These are phyloP conservation scores for Fraxinus greggii DNA, from an alignment of 305 asterid genomes.

Conservation along the genomic window DNA sequence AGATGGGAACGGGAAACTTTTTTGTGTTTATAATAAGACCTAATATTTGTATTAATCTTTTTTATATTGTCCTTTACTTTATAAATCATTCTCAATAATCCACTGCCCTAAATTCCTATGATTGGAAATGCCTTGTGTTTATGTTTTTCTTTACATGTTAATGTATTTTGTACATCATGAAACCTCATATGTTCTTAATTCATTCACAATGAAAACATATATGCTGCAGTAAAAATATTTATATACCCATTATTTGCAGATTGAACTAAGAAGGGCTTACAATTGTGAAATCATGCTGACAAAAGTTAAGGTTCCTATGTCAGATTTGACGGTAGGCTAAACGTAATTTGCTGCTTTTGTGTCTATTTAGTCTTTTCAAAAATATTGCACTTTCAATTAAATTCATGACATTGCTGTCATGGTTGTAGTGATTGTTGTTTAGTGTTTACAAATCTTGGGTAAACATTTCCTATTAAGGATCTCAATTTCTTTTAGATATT, in stretches of 20 bases:
- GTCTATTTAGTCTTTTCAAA: background rate
- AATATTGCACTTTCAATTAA: background rate
- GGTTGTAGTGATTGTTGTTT: background rate
- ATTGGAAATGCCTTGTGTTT: background rate
- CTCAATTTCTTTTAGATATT: background rate
- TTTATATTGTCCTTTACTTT: background rate
- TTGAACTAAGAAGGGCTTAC: constrained; percentile 83
- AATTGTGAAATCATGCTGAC: constrained; percentile 93
- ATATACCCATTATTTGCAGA: constrained; percentile 44
- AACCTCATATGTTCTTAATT: constrained; percentile 1
- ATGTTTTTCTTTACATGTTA: background rate
- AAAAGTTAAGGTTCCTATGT: constrained; percentile 82
- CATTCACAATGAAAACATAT: constrained; percentile 2
- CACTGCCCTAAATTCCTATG: background rate
- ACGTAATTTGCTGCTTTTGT: constrained; percentile 10
- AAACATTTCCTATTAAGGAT: background rate
- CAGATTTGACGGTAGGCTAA: constrained; percentile 71
- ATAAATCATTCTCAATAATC: background rate
- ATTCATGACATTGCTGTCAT: background rate
- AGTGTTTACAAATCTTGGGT: background rate
- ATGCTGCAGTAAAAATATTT: background rate
- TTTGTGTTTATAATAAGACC: background rate
- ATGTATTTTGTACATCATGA: background rate
- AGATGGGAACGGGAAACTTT: background rate
- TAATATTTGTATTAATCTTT: background rate